phyloP scores from a whole-genome alignment of 768 basidiomycete genomes.

The Lyophyllum decastes region DNA sequence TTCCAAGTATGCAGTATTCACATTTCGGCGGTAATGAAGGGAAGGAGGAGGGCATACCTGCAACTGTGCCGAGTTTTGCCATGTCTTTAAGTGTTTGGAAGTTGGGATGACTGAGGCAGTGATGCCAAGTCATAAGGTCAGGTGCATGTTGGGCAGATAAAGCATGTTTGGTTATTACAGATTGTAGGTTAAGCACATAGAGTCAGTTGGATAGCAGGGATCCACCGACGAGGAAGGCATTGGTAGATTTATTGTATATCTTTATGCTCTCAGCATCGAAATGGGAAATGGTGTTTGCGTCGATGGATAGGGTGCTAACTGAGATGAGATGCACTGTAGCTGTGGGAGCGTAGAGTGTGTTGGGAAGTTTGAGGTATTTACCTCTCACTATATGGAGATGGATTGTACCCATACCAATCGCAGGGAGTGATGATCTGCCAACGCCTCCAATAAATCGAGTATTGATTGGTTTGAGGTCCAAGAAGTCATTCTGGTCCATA shows the following conservation, averaged over 20 bases:
- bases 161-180: conserved; percentile 14
- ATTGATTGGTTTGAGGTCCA: conserved; percentile 19
- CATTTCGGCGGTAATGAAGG: neutral
- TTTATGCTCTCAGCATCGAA: conserved; percentile 18
- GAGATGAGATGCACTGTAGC: conserved; percentile 25
- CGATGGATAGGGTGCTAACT: conserved; percentile 16
- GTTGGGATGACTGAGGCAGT: conserved; percentile 27
- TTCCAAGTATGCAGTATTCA: conserved; percentile 8
- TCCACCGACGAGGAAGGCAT: conserved; percentile 13
- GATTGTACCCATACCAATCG: conserved; percentile 26
- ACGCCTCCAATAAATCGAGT: conserved; percentile 25
- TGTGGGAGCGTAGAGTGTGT: conserved; percentile 23
- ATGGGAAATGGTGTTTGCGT: conserved; percentile 5
- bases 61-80: conserved; percentile 11
- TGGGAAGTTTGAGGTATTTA: conserved; percentile 9
- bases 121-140: conserved; percentile 27
- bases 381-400: conserved; percentile 15
- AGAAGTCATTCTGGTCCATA: conserved; percentile 24
- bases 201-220: conserved; percentile 13
- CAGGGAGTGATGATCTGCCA: conserved; percentile 24
- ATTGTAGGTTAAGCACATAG: conserved; percentile 15
- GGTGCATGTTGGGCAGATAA: conserved; percentile 4
- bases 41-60: conserved; percentile 9
- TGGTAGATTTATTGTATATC: conserved; percentile 14
- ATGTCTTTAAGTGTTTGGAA: conserved; percentile 23